Evolutionary conservation across 2,329 filamentous ascomycete species (phyloP), one percentile per base, ranked within the genome.

Genomic region (Lachnellula suecica): DNA sequence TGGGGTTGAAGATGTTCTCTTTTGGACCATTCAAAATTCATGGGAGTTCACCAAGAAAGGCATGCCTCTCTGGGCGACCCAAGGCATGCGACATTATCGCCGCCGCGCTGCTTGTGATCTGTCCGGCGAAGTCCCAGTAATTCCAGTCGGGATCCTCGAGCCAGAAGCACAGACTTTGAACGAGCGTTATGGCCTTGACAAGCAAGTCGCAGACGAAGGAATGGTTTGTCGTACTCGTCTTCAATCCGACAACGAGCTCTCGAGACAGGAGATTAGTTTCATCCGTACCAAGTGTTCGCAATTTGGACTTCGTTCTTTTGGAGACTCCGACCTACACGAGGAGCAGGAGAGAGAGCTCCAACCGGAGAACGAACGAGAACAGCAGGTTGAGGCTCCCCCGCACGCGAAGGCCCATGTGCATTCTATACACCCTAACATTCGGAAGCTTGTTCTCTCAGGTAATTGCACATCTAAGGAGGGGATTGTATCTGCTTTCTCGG

Each of bases 261-360:
- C 53, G 8, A 49, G 49, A 45, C 17, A 34, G 20, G 49, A 55
- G 24, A 31, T 55, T 3, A 46, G 70, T 29, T 37, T 23, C 2
- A 40, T 74, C 47, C 38, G 49, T 10, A 34, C 56, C 2, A 70
- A 70, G 23, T 77, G 74, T 51, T 44, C 54, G 1, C 63, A 74
- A 10, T 74, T 76, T 48, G 64, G 63, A 1, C 56, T 66, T 2
- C 35, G 58, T 0, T 57, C 67, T 2, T 60, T 74, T 23, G 57
- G 64, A 1, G 61, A 70, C 0, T 69, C 71, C 0, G 67, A 69
- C 0, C 66, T 88, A 0, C 70, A 80, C 2, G 84, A 89, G 59
- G 87, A 90, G 52, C 84, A 89, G 57, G 86, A 90, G 62, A 74
- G 85, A 0, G 87, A 89, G 56, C 70, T 90, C 0, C 74, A 81